Evolutionary conservation across 2,329 filamentous ascomycete species (phyloP).

Genomic region (Colletotrichum eleusines): DNA sequence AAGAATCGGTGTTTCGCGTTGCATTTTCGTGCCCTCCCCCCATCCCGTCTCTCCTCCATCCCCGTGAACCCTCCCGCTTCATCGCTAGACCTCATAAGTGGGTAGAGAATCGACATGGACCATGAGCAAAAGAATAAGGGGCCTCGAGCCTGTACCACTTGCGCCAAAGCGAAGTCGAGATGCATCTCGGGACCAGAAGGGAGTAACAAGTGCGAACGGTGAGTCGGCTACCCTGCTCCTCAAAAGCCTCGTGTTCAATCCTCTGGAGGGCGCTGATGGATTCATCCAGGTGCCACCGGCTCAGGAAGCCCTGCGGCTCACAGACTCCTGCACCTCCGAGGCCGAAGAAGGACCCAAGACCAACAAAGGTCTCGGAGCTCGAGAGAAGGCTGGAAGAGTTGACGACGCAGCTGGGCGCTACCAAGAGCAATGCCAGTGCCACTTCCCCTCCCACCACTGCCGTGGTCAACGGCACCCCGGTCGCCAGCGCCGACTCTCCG

Average conservation of each 20-base stretch:
- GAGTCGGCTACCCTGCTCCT: constrained; percentile 35
- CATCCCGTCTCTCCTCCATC: neutral
- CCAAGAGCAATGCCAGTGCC: constrained; percentile 26
- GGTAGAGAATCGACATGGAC: constrained; percentile 23
- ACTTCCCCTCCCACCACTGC: neutral
- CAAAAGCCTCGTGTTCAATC: neutral
- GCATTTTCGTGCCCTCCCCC: neutral
- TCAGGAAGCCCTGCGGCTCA: constrained; percentile 60
- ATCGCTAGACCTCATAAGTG: neutral
- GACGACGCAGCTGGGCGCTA: constrained; percentile 57
- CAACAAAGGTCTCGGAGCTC: constrained; percentile 63
- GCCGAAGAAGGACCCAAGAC: constrained; percentile 59
- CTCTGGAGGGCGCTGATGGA: neutral
- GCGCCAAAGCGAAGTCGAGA: constrained; percentile 65
- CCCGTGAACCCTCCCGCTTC: neutral
- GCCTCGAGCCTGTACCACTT: constrained; percentile 63
- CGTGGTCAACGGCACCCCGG: constrained; percentile 29
- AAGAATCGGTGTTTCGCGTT: neutral
- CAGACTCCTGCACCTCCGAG: constrained; percentile 62
- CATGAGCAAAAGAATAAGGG: constrained; percentile 50
- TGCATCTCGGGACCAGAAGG: constrained; percentile 58
- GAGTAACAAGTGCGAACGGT: constrained; percentile 62
- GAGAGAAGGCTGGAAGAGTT: constrained; percentile 64
- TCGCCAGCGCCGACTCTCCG: constrained; percentile 23
- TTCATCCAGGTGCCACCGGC: constrained; percentile 58